A percentile compares a stretch with the other conserved stretches of the same genome.
Conservation (phyloP, 2,329 filamentous ascomycete species). For the Leptographium wingfieldii region DNA sequence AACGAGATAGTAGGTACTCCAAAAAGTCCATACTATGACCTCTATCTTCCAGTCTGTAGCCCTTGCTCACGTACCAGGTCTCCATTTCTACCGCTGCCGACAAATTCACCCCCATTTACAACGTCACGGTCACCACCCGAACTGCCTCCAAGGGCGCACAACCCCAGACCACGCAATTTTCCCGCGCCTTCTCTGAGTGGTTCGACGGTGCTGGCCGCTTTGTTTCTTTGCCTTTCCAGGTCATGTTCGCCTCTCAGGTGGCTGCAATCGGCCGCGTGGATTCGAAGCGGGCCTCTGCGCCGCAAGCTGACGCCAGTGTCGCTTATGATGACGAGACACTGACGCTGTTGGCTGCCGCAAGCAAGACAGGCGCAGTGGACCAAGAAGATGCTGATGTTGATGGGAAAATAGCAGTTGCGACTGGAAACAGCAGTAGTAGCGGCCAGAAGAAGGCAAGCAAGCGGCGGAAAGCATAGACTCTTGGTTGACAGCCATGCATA, state of each 20-base stretch:
- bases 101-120: constrained; percentile 74
- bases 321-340: constrained; percentile 31
- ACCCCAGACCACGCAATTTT: constrained; percentile 34
- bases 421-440: constrained; percentile 10
- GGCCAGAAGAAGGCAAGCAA: constrained; percentile 27
- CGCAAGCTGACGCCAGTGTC: constrained; percentile 23
- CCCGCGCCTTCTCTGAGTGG: constrained; percentile 59
- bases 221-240: constrained; percentile 64
- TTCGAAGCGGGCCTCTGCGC: constrained; percentile 37
- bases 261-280: constrained; percentile 54
- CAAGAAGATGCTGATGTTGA: not conserved
- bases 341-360: constrained; percentile 28
- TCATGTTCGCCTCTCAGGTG: constrained; percentile 58
- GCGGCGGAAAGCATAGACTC: constrained; percentile 29
- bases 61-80: constrained; percentile 39
- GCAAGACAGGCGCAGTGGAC: not conserved
- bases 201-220: constrained; percentile 64
- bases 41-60: not conserved
- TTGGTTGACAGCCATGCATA: not conserved
- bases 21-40: not conserved
- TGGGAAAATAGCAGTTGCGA: not conserved
- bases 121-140: constrained; percentile 39
- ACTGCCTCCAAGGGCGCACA: not conserved
- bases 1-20: constrained; percentile 19
- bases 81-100: constrained; percentile 58